A percentile compares a stretch with the other conserved stretches of the same genome.
Conservation (phyloP, 2,329 filamentous ascomycete species). For the Fusarium illudens region DNA sequence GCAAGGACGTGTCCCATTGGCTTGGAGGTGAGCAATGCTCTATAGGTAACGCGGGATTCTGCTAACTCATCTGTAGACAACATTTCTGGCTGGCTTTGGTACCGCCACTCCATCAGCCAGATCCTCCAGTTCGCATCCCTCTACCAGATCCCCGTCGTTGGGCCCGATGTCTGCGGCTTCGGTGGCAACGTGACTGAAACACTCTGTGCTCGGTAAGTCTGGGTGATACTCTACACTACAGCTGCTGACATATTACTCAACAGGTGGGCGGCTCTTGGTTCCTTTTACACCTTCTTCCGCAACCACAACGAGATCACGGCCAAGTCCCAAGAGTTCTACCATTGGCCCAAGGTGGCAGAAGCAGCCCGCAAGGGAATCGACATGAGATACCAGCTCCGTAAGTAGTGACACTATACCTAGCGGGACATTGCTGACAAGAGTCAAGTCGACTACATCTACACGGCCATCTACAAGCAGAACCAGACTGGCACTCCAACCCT, state of each 20-base stretch:
- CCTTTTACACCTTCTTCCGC: conserved; percentile 74
- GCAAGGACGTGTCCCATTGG: conserved; percentile 69
- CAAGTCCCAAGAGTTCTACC: conserved; percentile 70
- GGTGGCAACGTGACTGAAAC: conserved; percentile 59
- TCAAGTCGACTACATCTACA: conserved; percentile 76
- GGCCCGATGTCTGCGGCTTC: conserved; percentile 82
- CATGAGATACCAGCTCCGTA: conserved; percentile 69
- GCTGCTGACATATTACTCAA: not conserved
- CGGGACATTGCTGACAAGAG: not conserved
- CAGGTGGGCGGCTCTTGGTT: conserved; percentile 72
- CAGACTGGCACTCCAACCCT: conserved; percentile 70
- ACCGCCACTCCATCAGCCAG: conserved; percentile 64
- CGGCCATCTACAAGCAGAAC: conserved; percentile 69
- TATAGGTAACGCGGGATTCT: too few relatives aligned
- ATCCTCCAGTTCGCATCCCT: conserved; percentile 70
- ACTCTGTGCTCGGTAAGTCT: conserved; percentile 28
- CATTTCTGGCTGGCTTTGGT: conserved; percentile 62
- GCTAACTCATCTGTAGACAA: conserved; percentile 34
- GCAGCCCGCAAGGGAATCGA: conserved; percentile 73
- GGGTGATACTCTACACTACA: fast-evolving
- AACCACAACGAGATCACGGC: conserved; percentile 65
- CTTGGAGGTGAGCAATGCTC: conserved; percentile 49
- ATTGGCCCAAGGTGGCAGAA: conserved; percentile 67
- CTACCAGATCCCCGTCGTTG: conserved; percentile 74
- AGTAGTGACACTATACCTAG: not conserved